phyloP scores from a whole-genome alignment of 805 yeast species.

The Hyphopichia homilentoma region DNA sequence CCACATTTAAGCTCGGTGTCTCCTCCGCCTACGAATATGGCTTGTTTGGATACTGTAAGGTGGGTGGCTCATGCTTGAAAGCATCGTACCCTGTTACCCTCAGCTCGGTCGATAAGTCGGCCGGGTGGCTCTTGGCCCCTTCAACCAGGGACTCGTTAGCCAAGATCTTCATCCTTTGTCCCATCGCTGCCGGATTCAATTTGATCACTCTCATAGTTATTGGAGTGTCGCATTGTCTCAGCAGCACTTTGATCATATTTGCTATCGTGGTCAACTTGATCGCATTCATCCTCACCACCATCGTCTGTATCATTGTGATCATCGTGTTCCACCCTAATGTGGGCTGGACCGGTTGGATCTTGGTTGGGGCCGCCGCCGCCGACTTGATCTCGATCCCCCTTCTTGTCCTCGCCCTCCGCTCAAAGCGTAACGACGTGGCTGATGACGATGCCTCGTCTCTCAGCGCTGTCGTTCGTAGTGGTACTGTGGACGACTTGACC shows the following conservation, averaged over 20 bases:
- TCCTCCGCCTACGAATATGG: conserved; percentile 52
- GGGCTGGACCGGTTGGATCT: conserved; percentile 70
- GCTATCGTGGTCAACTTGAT: conserved; percentile 45
- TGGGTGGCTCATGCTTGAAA: conserved; percentile 33
- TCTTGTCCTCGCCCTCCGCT: conserved; percentile 30
- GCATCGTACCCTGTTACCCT: conserved; percentile 47
- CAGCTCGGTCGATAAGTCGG: conserved; percentile 18
- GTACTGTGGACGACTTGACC: conserved; percentile 8
- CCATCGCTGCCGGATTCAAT: conserved; percentile 64
- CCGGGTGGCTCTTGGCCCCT: conserved; percentile 47
- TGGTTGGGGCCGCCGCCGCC: conserved; percentile 63
- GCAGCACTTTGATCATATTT: conserved; percentile 24
- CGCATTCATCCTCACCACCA: conserved; percentile 51
- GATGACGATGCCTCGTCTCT: conserved; percentile 8
- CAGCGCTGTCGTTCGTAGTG: too few species aligned
- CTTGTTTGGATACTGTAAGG: conserved; percentile 60
- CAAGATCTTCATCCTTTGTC: conserved; percentile 54
- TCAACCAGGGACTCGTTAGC: conserved; percentile 50
- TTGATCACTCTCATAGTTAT: conserved; percentile 32
- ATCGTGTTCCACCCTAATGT: conserved; percentile 62
- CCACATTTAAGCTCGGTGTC: conserved; percentile 46
- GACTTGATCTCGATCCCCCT: conserved; percentile 50
- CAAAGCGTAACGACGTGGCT: conserved; percentile 21
- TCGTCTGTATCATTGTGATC: conserved; percentile 52
- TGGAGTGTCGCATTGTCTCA: conserved; percentile 20